Evolutionary conservation across 371 early-diverging fungal species (phyloP), one percentile per base, ranked within the genome.

Genomic region (Smittium culicis): DNA sequence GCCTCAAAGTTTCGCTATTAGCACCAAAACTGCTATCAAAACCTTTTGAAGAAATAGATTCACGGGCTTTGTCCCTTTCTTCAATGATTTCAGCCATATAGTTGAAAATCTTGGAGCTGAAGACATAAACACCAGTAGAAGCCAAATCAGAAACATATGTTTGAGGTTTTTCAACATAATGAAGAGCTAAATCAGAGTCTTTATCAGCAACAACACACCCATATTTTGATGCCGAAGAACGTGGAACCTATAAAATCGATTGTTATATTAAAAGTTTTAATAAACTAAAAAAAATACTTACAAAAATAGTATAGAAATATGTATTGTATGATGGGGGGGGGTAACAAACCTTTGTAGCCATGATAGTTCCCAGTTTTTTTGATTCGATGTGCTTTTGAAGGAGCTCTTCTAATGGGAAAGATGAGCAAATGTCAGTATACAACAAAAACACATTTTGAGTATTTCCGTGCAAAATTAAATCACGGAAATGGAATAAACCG

Each of bases 121-220:
- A 94, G 67, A 95, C 77, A 71, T 92, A 95, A 27, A 94, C 88
- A 71, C 96, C 98, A 66, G 94, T 93, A 28, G 91, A 91, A 71
- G 93, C 93, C 73, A 92, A 73, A 76, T 97, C 90, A 61, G 92
- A 91, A 69, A 97, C 83, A 72, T 92, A 94, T 0, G 91, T 83
- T 73, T 94, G 92, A 24, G 96, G 97, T 79, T 97, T 97, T 74
- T 97, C 96, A 34, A 94, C 97, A 76, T 95, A 97, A 78, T 97
- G 97, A 67, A 90, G 80, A 0, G 95, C 94, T 73, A 92, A 87
- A 60, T 85, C 77, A 17, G 89, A 91, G 35, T 86, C 86, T 14
- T 84, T 79, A 71, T 93, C 85, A n/a, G 90, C 83, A 16, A 95
- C 92, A 54, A 97, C 75, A 79, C 92, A 93, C 56, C 97, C 97